A percentile compares a stretch with the other conserved stretches of the same genome.
Conservation (phyloP, 345 rosid species). For the Stellera chamaejasme region DNA sequence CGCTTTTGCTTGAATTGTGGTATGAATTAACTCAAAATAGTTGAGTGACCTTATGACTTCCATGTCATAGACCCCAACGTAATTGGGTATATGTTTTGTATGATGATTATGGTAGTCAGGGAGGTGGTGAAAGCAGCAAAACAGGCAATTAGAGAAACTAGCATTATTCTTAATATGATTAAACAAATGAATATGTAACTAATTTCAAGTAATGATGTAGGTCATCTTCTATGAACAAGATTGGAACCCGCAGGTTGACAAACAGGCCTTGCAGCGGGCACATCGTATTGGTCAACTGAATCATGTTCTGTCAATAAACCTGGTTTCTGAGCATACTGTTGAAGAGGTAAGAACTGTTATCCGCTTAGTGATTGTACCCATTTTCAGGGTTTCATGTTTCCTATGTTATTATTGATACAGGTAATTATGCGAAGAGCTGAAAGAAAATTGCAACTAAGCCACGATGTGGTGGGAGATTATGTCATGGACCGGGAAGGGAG, state of each 20-base stretch:
- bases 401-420: slow-evolving; percentile 26
- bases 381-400: not conserved
- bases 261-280: slow-evolving; percentile 89
- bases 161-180: no score
- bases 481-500: slow-evolving; percentile 29
- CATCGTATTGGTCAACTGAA: slow-evolving; percentile 89
- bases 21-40: no score
- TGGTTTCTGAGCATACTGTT: slow-evolving; percentile 56
- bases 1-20: no score
- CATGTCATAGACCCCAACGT: no score
- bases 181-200: not conserved
- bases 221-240: slow-evolving; percentile 92
- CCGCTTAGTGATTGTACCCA: slow-evolving; percentile 1
- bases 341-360: slow-evolving; percentile 53
- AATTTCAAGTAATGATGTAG: slow-evolving; percentile 26
- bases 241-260: slow-evolving; percentile 96
- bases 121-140: no score
- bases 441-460: slow-evolving; percentile 74
- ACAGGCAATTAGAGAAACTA: no score
- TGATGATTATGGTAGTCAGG: no score
- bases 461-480: slow-evolving; percentile 58
- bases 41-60: no score
- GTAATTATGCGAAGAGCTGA: slow-evolving; percentile 75
- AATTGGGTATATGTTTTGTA: no score
- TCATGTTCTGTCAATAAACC: slow-evolving; percentile 74